Conservation (phyloP, 2,329 filamentous ascomycete genomes). For the Cercospora zeae-maydis region DNA sequence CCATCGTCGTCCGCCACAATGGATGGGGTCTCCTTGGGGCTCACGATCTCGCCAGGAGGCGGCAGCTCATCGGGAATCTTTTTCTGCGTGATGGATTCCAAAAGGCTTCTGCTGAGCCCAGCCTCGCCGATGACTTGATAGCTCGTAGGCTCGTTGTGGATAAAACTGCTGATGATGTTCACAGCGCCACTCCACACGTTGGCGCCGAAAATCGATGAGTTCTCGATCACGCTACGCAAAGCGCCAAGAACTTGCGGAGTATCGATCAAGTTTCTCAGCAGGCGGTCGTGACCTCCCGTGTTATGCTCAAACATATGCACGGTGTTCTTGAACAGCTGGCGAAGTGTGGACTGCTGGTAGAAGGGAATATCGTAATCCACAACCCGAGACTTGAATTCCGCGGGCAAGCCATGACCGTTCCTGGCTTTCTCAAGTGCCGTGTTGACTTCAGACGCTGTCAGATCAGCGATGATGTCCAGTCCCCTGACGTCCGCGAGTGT, state of each 20-base stretch:
- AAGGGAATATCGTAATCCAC: slow-evolving; percentile 94
- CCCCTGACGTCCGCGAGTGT: slow-evolving; percentile 78
- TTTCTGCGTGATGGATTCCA: slow-evolving; percentile 67
- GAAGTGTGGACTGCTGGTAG: slow-evolving; percentile 87
- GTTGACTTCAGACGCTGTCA: slow-evolving; percentile 75
- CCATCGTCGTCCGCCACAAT: slow-evolving; percentile 23
- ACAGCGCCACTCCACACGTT: slow-evolving; percentile 95
- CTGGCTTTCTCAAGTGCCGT: slow-evolving; percentile 64
- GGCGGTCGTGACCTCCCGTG: slow-evolving; percentile 79
- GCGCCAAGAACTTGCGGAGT: slow-evolving; percentile 78
- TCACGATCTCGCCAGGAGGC: slow-evolving; percentile 24
- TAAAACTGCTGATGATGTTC: slow-evolving; percentile 88
- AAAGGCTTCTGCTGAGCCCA: slow-evolving; percentile 78
- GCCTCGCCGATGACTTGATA: slow-evolving; percentile 95
- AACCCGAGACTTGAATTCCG: slow-evolving; percentile 69
- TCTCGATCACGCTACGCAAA: slow-evolving; percentile 75
- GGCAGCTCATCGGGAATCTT: slow-evolving; percentile 28
- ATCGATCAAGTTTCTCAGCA: slow-evolving; percentile 90
- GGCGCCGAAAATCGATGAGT: slow-evolving; percentile 77
- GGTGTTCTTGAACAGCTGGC: slow-evolving; percentile 92
- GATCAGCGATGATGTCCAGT: slow-evolving; percentile 82
- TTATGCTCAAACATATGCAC: slow-evolving; percentile 89
- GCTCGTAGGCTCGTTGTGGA: slow-evolving; percentile 97
- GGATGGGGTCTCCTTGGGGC: slow-evolving; percentile 6
- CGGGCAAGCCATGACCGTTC: slow-evolving; percentile 66